These are phyloP conservation scores for Discostella stelligera DNA, from an alignment of 352 stramenopile genomes.

Conservation along the genomic window DNA sequence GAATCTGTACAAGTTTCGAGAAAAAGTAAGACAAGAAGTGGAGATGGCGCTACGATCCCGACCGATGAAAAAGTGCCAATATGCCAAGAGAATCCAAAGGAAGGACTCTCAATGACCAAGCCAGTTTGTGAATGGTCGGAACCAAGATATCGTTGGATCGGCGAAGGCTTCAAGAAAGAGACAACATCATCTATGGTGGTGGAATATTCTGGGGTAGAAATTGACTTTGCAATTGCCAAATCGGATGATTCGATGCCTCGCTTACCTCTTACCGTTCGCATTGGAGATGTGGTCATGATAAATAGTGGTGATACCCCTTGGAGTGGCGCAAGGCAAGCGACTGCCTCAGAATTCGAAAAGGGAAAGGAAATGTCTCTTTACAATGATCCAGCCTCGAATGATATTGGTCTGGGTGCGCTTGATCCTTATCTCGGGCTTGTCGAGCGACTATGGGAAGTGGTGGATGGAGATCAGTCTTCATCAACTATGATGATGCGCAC, in stretches of 20 bases:
- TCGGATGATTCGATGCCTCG: not conserved
- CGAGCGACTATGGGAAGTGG: constrained; percentile 59
- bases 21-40: not conserved
- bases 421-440: constrained; percentile 60
- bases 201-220: constrained; percentile 27
- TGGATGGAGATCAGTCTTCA: constrained; percentile 10
- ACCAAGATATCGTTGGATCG: constrained; percentile 41
- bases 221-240: constrained; percentile 26
- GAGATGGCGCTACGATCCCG: not conserved
- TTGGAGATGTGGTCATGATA: constrained; percentile 44
- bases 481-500: constrained; percentile 41
- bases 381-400: constrained; percentile 45
- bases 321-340: constrained; percentile 14
- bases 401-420: constrained; percentile 33
- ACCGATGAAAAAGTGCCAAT: constrained; percentile 5
- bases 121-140: constrained; percentile 1
- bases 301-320: constrained; percentile 35
- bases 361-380: constrained; percentile 26
- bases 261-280: constrained; percentile 22
- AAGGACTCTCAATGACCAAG: not conserved
- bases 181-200: not conserved
- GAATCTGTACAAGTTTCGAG: not conserved
- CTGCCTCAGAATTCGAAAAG: not conserved
- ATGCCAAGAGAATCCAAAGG: not conserved
- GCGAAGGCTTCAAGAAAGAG: constrained; percentile 11